These are phyloP conservation scores for Penicillium sp. DNA, from an alignment of 2,329 filamentous ascomycete species.

Conservation along the genomic window DNA sequence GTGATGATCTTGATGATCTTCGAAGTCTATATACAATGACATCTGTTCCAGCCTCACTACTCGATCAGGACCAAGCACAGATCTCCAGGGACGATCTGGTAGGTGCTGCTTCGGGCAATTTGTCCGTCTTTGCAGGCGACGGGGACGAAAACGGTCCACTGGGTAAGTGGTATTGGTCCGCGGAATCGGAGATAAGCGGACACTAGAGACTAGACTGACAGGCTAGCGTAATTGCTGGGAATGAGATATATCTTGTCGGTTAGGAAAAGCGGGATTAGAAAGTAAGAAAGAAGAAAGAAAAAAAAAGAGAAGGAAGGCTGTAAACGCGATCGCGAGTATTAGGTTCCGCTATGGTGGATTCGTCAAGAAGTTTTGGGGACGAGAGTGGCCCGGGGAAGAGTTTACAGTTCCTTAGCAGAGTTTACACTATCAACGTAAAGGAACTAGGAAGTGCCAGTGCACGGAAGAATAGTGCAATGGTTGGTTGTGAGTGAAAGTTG, in stretches of 20 bases:
- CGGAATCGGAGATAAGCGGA: slow-evolving; percentile 1
- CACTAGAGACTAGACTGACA: slow-evolving; percentile 5
- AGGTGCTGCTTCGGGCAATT: slow-evolving; percentile 23
- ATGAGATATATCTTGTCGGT: not conserved
- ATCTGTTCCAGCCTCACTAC: slow-evolving; percentile 18
- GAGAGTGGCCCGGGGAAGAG: slow-evolving; percentile 17
- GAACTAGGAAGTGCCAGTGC: slow-evolving; percentile 8
- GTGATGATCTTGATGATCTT: not conserved
- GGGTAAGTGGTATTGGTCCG: slow-evolving; percentile 1
- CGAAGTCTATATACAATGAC: slow-evolving; percentile 14
- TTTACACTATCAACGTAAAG: slow-evolving; percentile 15
- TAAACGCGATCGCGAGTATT: slow-evolving; percentile 11
- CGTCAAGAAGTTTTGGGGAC: slow-evolving; percentile 13
- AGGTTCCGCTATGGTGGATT: slow-evolving; percentile 17
- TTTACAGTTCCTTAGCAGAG: slow-evolving; percentile 15
- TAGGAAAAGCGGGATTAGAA: not conserved
- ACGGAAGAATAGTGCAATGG: not conserved
- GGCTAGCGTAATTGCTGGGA: not conserved
- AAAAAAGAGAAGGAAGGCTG: not conserved
- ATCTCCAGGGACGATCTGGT: slow-evolving; percentile 23
- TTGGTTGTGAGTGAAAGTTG: slow-evolving; percentile 17
- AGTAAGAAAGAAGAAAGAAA: too few relatives aligned
- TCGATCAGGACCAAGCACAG: slow-evolving; percentile 18
- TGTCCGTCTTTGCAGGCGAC: slow-evolving; percentile 22
- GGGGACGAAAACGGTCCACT: slow-evolving; percentile 6